phyloP scores from a whole-genome alignment of 2,329 filamentous ascomycete species.

The Aulographum hederae region DNA sequence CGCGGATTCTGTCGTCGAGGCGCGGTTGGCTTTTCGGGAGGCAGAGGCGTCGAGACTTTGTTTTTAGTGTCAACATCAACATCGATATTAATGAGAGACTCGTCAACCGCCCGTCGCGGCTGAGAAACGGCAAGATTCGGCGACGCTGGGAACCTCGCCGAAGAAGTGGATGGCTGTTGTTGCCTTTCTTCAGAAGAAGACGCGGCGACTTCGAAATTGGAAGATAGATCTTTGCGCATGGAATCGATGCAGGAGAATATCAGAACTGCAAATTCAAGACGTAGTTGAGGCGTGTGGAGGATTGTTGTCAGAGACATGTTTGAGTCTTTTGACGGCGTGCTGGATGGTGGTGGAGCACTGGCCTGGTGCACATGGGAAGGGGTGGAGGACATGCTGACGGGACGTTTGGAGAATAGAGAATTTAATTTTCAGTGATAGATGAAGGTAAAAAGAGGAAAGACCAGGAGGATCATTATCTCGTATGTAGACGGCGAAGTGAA shows the following conservation, averaged over 20 bases:
- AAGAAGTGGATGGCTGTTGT: slow-evolving; percentile 5
- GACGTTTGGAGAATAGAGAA: no score
- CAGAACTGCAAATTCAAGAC: slow-evolving; percentile 1
- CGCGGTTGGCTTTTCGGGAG: slow-evolving; percentile 5
- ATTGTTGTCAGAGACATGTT: slow-evolving; percentile 11
- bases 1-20: slow-evolving; percentile 5
- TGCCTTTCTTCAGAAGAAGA: slow-evolving; percentile 4
- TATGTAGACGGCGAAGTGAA: no score
- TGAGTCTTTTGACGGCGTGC: no score
- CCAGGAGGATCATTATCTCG: no score
- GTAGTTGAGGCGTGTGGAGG: not conserved
- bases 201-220: slow-evolving; percentile 9
- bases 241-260: slow-evolving; percentile 1
- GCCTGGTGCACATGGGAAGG: no score
- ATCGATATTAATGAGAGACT: slow-evolving; percentile 3
- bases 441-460: no score
- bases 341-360: no score
- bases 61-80: no score
- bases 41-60: not conserved
- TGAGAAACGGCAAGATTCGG: no score
- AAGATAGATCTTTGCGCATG: slow-evolving; percentile 1
- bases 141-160: slow-evolving; percentile 1
- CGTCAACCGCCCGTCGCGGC: slow-evolving; percentile 2
- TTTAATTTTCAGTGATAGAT: no score
- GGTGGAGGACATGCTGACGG: no score